A percentile compares a stretch with the other conserved stretches of the same genome.
These are phyloP conservation scores for Microcos paniculata DNA, from an alignment of 345 rosid genomes.

Conservation along the genomic window DNA sequence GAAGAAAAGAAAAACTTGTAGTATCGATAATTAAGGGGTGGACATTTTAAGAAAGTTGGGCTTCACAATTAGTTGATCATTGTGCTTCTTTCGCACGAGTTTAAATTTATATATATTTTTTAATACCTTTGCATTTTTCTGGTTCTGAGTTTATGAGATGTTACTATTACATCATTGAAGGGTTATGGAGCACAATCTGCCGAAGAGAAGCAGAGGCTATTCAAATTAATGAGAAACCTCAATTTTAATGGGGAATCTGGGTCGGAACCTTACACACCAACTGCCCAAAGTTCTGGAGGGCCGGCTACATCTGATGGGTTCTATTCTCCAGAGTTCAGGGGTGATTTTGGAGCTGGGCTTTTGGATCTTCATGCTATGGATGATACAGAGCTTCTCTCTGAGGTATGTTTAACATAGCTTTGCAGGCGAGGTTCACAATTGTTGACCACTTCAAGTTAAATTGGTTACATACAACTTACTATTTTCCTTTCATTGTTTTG, in stretches of 20 bases:
- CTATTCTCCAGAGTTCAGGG: slow-evolving; percentile 89
- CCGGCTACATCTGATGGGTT: slow-evolving; percentile 68
- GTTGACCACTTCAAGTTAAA: not conserved
- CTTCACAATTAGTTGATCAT: not conserved
- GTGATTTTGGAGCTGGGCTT: slow-evolving; percentile 98
- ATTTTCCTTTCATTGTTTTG: not conserved
- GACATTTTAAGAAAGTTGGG: not conserved
- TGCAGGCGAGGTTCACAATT: not conserved
- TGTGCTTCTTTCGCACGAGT: not conserved
- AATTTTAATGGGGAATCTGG: slow-evolving; percentile 93
- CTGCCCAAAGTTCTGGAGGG: slow-evolving; percentile 64
- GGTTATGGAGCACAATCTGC: slow-evolving; percentile 97
- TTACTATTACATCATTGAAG: slow-evolving; percentile 38
- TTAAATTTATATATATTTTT: not conserved
- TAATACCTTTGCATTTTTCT: not conserved
- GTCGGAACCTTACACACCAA: slow-evolving; percentile 67
- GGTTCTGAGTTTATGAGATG: not conserved
- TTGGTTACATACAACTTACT: not conserved
- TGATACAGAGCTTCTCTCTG: slow-evolving; percentile 91
- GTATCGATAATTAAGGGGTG: not conserved
- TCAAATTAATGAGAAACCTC: slow-evolving; percentile 92
- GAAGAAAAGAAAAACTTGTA: not conserved
- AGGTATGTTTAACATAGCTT: slow-evolving; percentile 47
- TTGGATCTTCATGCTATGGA: slow-evolving; percentile 99
- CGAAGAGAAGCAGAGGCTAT: slow-evolving; percentile 95